A percentile compares a stretch with the other conserved stretches of the same genome.
phyloP scores from a whole-genome alignment of 441 rosid genomes.

The Gossypium davidsonii region DNA sequence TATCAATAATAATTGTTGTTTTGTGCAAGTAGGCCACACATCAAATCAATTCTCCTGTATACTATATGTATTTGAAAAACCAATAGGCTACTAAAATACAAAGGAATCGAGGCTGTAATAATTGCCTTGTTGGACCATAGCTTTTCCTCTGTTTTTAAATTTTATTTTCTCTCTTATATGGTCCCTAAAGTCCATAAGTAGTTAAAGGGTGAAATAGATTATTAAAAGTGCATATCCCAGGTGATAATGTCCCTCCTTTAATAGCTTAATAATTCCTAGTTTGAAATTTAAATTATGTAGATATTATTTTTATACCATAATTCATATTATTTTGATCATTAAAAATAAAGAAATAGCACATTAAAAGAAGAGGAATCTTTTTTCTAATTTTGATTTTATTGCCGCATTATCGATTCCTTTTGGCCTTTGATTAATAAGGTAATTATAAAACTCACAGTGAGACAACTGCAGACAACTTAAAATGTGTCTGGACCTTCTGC shows the following conservation, averaged over 20 bases:
- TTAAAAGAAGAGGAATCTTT: constrained; percentile 21
- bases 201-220: not conserved
- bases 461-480: not conserved
- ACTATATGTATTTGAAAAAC: not conserved
- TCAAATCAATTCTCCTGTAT: not conserved
- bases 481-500: not conserved
- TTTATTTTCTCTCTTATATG: not conserved
- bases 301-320: not conserved
- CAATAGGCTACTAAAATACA: not conserved
- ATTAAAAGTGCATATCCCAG: constrained; percentile 3
- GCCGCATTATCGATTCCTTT: not conserved
- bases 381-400: not conserved
- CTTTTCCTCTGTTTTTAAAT: not conserved
- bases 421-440: not conserved
- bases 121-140: not conserved
- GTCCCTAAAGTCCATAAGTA: constrained; percentile 1
- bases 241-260: constrained; percentile 13
- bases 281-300: not conserved
- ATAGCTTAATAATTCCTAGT: not conserved
- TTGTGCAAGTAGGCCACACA: not conserved
- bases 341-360: constrained; percentile 8
- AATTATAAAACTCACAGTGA: constrained; percentile 6
- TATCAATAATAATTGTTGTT: not conserved
- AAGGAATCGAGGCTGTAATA: not conserved
- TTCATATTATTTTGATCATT: not conserved